Conservation (phyloP, 1,284 basidiomycete genomes). For the Trichosporon ovoides region DNA sequence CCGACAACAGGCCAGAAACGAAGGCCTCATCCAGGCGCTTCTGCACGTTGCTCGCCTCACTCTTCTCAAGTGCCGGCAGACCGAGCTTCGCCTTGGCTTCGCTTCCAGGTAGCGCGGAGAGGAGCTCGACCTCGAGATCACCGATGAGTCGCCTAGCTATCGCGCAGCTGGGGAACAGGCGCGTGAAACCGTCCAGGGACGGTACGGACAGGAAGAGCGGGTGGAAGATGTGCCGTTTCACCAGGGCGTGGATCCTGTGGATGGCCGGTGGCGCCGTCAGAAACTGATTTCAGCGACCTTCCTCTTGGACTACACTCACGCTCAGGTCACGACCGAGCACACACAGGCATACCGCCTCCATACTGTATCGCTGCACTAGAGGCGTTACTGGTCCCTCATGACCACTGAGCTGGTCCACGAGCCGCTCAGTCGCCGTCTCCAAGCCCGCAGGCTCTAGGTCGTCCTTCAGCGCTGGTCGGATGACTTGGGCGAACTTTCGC, state of each 20-base stretch:
- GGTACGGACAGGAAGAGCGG: conserved; percentile 6
- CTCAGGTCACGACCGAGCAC: conserved; percentile 5
- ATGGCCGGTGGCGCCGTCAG: background rate
- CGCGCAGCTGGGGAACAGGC: background rate
- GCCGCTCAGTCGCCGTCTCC: background rate
- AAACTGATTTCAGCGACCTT: background rate
- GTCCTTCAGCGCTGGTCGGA: background rate
- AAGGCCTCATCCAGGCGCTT: conserved; percentile 1
- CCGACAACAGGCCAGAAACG: background rate
- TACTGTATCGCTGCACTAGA: conserved; percentile 1
- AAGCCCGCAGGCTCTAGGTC: background rate
- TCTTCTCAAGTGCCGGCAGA: background rate
- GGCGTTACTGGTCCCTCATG: background rate
- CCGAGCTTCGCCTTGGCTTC: background rate
- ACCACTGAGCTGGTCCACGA: background rate
- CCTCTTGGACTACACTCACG: background rate
- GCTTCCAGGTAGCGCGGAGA: background rate
- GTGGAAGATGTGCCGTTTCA: conserved; percentile 8
- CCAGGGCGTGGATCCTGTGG: conserved; percentile 2
- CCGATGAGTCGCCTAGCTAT: background rate
- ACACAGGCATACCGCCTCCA: background rate
- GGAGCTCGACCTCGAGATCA: conserved; percentile 3
- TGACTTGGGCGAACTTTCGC: background rate
- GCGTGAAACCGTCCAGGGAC: background rate
- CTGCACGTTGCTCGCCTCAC: background rate